Percentiles rank a stretch among this genome's conserved stretches.
Evolutionary conservation across 1,139 yeast species (phyloP).

Genomic region (Pneumocystis canis): DNA sequence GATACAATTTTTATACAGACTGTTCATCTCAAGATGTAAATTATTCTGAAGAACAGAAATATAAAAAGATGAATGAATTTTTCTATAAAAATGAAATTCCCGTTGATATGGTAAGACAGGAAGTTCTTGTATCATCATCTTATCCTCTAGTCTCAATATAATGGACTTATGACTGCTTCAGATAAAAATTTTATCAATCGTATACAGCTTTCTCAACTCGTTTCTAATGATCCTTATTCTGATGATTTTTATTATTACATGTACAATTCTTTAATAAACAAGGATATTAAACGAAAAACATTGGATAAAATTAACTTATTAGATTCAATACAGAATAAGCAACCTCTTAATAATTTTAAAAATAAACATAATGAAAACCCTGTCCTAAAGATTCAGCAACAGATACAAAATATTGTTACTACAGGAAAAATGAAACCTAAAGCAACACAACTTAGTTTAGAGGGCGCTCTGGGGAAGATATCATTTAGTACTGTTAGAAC

Average conservation of each 20-base stretch:
- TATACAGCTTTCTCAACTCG: conserved; percentile 87
- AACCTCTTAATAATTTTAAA: conserved; percentile 70
- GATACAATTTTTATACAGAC: not conserved
- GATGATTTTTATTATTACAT: conserved; percentile 96
- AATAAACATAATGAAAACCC: conserved; percentile 82
- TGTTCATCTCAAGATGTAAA: conserved; percentile 2
- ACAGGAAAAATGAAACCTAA: conserved; percentile 85
- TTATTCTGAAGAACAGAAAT: conserved; percentile 13
- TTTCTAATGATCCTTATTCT: conserved; percentile 91
- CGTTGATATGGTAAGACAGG: conserved; percentile 18
- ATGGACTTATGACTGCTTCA: conserved; percentile 92
- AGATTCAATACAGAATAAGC: conserved; percentile 24
- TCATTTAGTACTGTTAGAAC: conserved; percentile 69
- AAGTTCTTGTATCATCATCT: not conserved
- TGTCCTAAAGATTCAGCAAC: conserved; percentile 94
- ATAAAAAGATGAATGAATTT: not conserved
- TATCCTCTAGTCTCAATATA: conserved; percentile 28
- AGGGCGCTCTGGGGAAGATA: conserved; percentile 84
- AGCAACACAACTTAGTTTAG: conserved; percentile 54
- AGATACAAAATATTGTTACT: conserved; percentile 90
- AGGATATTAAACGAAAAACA: not conserved
- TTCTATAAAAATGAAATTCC: conserved; percentile 8
- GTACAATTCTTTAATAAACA: conserved; percentile 63
- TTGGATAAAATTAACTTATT: conserved; percentile 32
- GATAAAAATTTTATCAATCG: conserved; percentile 92